A percentile compares a stretch with the other conserved stretches of the same genome.
Conservation (phyloP, 1,284 basidiomycete genomes). For the Rhodotorula sp. region DNA sequence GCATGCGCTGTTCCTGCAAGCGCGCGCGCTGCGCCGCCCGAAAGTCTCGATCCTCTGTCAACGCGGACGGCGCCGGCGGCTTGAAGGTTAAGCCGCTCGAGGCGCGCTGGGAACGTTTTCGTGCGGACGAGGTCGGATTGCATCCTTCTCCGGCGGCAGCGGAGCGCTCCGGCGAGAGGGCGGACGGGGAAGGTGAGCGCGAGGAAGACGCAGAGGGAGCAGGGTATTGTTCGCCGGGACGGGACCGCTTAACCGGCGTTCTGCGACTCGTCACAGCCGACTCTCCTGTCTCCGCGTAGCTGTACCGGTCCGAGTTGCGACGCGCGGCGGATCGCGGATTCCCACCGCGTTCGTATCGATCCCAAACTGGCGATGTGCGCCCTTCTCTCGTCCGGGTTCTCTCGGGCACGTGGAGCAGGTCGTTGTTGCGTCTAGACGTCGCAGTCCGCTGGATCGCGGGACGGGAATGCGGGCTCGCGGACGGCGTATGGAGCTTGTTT, state of each 20-base stretch:
- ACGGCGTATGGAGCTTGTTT: neutral
- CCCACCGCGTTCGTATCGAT: too few species aligned
- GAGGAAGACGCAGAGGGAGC: neutral
- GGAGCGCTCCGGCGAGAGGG: neutral
- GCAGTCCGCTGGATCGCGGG: neutral
- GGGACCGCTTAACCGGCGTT: neutral
- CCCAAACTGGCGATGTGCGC: too few species aligned
- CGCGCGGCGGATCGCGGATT: too few species aligned
- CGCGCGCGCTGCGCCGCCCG: constrained; percentile 1
- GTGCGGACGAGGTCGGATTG: neutral
- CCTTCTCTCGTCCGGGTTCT: too few species aligned
- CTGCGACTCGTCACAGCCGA: too few species aligned
- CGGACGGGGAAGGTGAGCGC: neutral
- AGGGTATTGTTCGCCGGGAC: neutral
- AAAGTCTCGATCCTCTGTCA: neutral
- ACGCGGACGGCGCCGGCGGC: neutral
- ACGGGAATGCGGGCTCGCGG: neutral
- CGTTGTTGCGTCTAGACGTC: neutral
- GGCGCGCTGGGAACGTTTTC: neutral
- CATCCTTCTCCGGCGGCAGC: neutral
- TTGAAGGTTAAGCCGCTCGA: constrained; percentile 1
- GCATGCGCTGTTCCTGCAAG: neutral
- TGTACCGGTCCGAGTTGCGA: too few species aligned
- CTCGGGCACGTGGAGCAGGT: too few species aligned
- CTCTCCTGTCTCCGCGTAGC: neutral